A percentile compares a stretch with the other conserved stretches of the same genome.
These are phyloP conservation scores for Serendipita indica DNA, from an alignment of 768 basidiomycete genomes.

Conservation along the genomic window DNA sequence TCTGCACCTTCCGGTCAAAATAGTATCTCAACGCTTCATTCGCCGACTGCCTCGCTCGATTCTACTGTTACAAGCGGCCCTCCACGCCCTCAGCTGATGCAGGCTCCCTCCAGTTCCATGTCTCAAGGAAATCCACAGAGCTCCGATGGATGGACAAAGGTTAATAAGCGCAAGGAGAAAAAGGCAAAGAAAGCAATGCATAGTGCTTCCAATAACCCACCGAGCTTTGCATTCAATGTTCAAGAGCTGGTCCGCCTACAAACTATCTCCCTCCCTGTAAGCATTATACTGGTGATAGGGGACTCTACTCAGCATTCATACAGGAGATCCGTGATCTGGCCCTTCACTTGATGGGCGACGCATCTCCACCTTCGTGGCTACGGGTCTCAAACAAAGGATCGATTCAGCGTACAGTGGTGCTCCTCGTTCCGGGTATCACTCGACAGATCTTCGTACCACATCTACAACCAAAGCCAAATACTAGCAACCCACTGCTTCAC, in stretches of 20 bases:
- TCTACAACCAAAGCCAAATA: constrained; percentile 15
- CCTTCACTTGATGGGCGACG: constrained; percentile 67
- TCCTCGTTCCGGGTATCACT: constrained; percentile 80
- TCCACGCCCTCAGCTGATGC: not conserved
- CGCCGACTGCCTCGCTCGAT: too few relatives aligned
- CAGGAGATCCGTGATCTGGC: constrained; percentile 83
- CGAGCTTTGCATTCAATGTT: not conserved
- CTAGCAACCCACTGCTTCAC: constrained; percentile 36
- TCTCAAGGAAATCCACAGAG: not conserved
- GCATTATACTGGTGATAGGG: not conserved
- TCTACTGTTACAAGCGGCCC: too few relatives aligned
- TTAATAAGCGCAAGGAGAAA: constrained; percentile 58
- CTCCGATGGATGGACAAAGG: constrained; percentile 43
- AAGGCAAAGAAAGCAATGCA: constrained; percentile 44
- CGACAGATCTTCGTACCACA: constrained; percentile 28
- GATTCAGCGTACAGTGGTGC: constrained; percentile 62
- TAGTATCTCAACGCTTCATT: too few relatives aligned
- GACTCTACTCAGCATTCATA: not conserved
- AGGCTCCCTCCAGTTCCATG: not conserved
- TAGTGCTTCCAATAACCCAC: constrained; percentile 29
- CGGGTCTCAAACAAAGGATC: constrained; percentile 64
- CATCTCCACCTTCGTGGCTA: constrained; percentile 77
- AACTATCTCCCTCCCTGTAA: not conserved
- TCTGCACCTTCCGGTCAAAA: too few relatives aligned
- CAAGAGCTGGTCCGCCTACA: not conserved